Base-by-base conservation (phyloP, 495 filamentous ascomycete species). In the Evansstolkia leycettana region DNA sequence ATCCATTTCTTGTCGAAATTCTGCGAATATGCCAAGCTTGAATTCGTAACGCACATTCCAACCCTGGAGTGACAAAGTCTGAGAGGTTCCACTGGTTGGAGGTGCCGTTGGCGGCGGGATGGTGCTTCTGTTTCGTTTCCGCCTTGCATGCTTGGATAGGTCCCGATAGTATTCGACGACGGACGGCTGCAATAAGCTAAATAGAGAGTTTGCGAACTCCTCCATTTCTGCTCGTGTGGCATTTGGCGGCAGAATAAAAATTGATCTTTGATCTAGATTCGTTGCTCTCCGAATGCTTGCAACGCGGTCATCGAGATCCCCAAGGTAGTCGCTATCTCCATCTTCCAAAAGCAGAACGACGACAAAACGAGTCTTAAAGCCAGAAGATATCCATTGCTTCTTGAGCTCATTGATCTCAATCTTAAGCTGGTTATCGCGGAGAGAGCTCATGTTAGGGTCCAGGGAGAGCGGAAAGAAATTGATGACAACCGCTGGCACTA, bases 1-100 rank as follows among this genome's bases (percentile, higher is more conserved):
- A 46, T 94, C 87, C 73, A 88, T 83, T 48, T 95, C 88, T 49
- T 84, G 80, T 9, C 88, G 73, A 41, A 85, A 94, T 50, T 94
- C 86, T 20, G 88, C 84, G 48, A 94, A 83, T 1, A 92, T 65
- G 6, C 83, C 88, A 17, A 84, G 70, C 48, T 95, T 95, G 61
- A 89, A 86, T 47, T 95, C 88, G 51, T 93, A 94, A 2, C 88
- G 79, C 14, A 85, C 76, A 52, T 80, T 84, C 88, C 88, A 95
- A 3, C 82, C 85, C 36, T 84, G 80, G 8, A 75, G 67, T n/a
- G 85, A 82, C 13, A 94, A 56, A 0, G 80, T 82, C 47, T 84
- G 80, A 11, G 83, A 89, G 2, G 85, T 88, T 8, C 84, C 82
- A 9, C 70, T 80, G 1, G 80, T 84, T 11, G 84, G 80, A 20